phyloP scores from a whole-genome alignment of 2,329 filamentous ascomycete species.

The Fusarium graminum region DNA sequence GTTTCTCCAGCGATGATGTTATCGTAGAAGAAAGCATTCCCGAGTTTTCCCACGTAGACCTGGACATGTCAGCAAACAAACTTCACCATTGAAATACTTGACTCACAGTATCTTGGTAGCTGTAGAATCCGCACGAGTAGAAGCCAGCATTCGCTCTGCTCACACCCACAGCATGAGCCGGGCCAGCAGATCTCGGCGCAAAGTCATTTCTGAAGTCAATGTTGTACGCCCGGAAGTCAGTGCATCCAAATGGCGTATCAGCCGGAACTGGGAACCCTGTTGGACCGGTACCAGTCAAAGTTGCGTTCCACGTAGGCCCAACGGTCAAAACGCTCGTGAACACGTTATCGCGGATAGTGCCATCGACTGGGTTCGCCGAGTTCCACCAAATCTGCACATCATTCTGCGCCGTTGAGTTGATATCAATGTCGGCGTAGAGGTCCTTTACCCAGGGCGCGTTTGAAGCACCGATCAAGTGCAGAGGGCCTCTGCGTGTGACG shows the following conservation, averaged over 20 bases:
- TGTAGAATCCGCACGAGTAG: constrained; percentile 75
- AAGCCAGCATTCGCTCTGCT: constrained; percentile 75
- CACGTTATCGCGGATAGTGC: constrained; percentile 67
- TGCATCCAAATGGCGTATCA: constrained; percentile 72
- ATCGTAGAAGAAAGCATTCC: constrained; percentile 73
- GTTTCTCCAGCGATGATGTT: constrained; percentile 73
- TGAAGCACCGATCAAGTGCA: constrained; percentile 70
- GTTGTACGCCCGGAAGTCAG: constrained; percentile 75
- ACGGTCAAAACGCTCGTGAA: constrained; percentile 73
- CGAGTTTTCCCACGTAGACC: constrained; percentile 75
- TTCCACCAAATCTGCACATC: constrained; percentile 70
- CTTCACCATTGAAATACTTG: fast-evolving
- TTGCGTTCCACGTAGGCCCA: constrained; percentile 72
- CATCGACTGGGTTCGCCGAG: constrained; percentile 62
- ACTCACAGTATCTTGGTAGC: constrained; percentile 74
- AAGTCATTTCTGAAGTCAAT: constrained; percentile 74
- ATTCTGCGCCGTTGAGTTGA: constrained; percentile 57
- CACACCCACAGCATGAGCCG: constrained; percentile 70
- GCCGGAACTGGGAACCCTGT: constrained; percentile 71
- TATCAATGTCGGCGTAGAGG: constrained; percentile 58
- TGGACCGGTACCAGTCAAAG: constrained; percentile 71
- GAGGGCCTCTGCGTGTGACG: constrained; percentile 70
- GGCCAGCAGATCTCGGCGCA: constrained; percentile 63
- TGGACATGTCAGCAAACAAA: constrained; percentile 42
- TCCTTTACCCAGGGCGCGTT: constrained; percentile 56